Evolutionary conservation across 805 yeast genomes (phyloP), one percentile per base, ranked within the genome.

Genomic region (Sungouiella blattae): DNA sequence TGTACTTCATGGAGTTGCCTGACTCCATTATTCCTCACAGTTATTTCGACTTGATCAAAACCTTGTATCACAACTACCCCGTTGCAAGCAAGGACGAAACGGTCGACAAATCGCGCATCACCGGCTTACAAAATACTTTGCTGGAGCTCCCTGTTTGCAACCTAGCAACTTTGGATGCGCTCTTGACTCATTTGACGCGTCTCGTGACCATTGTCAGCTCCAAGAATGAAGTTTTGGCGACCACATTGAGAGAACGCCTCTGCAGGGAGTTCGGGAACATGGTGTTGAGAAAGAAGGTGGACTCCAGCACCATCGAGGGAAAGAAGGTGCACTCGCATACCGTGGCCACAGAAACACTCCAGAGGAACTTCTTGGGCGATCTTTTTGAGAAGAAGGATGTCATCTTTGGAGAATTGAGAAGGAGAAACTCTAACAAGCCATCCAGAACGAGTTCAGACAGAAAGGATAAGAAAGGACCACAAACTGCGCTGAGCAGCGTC

Each of bases 1-100:
- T 86, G 23, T 87, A 83, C 58, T 62, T 87, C 18, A 64, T 86
- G 53, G 95, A 87, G 54, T 67, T 87, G 30, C 95, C 95, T 0
- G 87, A 80, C 42, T 80, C 93, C 2, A 56, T 87, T 27, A 72
- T 87, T 4, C 79, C 91, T 1, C 65, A 72, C 37, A 75, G 74
- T 30, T 64, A 75, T 40, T 83, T 80, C 52, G 93, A 84, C 46
- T 62, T 82, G 26, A 67, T 87, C 46, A 79, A 77, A 55, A 74
- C 84, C 2, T 67, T 87, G 32, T 87, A 87, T 55, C 44, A 44
- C 30, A 64, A 58, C 41, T 65, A 67, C 49, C 68, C 50, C 60
- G 37, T 32, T 11, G 43, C 37, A 4, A 15, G 32, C 18, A 48
- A 46, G 23, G 58, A 55, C 18, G 67, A 31, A 50, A 47, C 62